Conservation (phyloP, 2,329 filamentous ascomycete species). For the Cladobotryum mycophilum region DNA sequence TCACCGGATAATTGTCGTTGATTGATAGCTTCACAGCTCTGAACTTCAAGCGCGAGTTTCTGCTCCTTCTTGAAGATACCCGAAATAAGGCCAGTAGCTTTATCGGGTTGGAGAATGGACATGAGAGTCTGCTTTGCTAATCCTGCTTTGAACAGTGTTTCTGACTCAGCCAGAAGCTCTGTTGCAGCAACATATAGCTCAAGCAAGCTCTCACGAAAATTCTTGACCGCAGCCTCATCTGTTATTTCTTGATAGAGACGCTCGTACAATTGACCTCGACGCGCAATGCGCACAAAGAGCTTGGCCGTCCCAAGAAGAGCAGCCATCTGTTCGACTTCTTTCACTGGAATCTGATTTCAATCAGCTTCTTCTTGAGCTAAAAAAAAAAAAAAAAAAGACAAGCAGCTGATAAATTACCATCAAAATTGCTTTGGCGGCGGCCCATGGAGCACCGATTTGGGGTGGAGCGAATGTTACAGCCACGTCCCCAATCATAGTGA, state of each 20-base stretch:
- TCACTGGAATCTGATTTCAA: not conserved
- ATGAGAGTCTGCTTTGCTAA: not conserved
- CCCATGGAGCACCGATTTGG: slow-evolving; percentile 2
- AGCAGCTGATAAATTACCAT: not conserved
- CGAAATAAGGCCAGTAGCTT: not conserved
- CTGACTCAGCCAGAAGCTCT: not conserved
- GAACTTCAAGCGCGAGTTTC: not conserved
- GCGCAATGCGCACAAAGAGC: slow-evolving; percentile 3
- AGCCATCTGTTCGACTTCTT: not conserved
- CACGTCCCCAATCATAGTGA: slow-evolving; percentile 1
- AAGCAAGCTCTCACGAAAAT: not conserved
- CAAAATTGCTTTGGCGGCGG: not conserved
- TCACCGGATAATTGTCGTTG: not conserved
- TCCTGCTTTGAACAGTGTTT: not conserved
- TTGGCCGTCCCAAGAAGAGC: slow-evolving; percentile 1
- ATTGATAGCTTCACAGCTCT: not conserved
- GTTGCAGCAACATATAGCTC: not conserved
- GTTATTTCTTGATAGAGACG: not conserved
- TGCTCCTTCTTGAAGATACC: not conserved
- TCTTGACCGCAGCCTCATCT: not conserved
- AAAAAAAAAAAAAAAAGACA: too few species aligned
- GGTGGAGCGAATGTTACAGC: not conserved
- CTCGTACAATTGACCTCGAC: slow-evolving; percentile 3
- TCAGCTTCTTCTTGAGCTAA: not conserved
- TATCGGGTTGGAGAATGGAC: not conserved